Base-by-base conservation (phyloP, 495 filamentous ascomycete genomes). In the Aspergillus incahuasiensis region DNA sequence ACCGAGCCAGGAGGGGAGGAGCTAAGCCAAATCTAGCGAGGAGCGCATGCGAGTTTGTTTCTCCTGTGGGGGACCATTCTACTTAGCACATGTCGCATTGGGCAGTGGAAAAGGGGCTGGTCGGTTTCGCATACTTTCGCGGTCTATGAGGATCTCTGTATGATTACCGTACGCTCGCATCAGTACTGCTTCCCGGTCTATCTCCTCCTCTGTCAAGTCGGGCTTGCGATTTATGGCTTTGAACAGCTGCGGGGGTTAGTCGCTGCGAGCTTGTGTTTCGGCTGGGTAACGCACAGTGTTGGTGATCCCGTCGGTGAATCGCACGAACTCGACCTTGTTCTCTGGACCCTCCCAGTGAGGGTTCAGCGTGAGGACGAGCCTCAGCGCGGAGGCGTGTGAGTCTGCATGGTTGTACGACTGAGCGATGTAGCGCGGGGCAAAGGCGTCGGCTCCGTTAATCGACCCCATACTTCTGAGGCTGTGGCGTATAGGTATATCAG, bases 251-350 rank as follows among this genome's bases (percentile, higher is more conserved):
- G 55, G 8, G 11, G 24, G 64, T 74, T 64, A 77, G 66, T 48
- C 19, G 24, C 15, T 35, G 32, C 20, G 8, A 15, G 24, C 40
- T 42, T 22, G 39, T 57, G 28, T 50, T 58, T 44, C 19, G 48
- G 34, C 18, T 43, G 34, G 3, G 40, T 44, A 9, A 83, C 83
- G 57, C 72, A 88, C 86, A 56, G 92, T 97, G 71, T 98, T 98
- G 43, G 94, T 98, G 70, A 98, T 98, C 60, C 94, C 94, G 66
- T 98, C 94, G 24, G 89, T 98, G 76, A 97, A 98, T 44, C 86
- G 83, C 46, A 90, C 79, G 62, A 97, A 90, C 67, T 92, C 88
- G 57, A 98, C 81, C n/a, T 85, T 83, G 52, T 89, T 90, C 48
- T 79, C 82, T 0, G 79, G 72, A 16, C 81, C 77, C 56, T 86